Evolutionary conservation across 1,284 basidiomycete genomes (phyloP), one percentile per base, ranked within the genome.

Genomic region (Agroathelia rolfsii): DNA sequence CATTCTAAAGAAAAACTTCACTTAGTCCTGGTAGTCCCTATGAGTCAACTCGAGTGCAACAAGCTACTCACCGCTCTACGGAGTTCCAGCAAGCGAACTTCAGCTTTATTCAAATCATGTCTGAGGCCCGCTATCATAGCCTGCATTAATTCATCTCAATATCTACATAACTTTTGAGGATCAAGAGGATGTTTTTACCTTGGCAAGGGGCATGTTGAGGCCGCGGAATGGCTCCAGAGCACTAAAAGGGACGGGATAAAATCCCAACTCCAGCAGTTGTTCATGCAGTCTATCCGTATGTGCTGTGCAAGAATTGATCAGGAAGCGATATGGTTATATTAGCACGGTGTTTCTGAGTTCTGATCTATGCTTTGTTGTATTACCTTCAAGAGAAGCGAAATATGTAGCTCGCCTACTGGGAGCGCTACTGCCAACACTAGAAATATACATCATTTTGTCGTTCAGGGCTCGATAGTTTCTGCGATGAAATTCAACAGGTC

Each of bases 71-170:
- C 79, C 24, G 74, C 67, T 38, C 77, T 65, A 43, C 81, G 65
- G 15, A 83, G 59, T 45, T 82, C 78, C 23, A 76, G 59, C 16
- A 80, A 54, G 39, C 74, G 77, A 29, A 77, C 48, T 37, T 70
- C 72, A 6, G 68, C 53, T 6, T 71, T 55, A 1, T 66, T 62
- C 3, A 65, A 59, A 39, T 83, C 78, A 42, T 77, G 65, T 32
- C 81, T 74, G 3, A 83, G 59, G 11, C 73, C 75, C 0, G 78
- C 62, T 2, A 82, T 72, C 71, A 79, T 79, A 41, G 77, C 78
- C 78, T 82, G 43, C 6, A 18, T 31, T 23, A 20, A 29, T 25
- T 11, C 4, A 34, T 4, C 23, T 36, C 6, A 32, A 4, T 3
- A 14, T 12, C 14, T 31, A n/a, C 24, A 34, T 20, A 34, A 27